phyloP scores from a whole-genome alignment of 306 rosid species.

The Cucumis hystrix region DNA sequence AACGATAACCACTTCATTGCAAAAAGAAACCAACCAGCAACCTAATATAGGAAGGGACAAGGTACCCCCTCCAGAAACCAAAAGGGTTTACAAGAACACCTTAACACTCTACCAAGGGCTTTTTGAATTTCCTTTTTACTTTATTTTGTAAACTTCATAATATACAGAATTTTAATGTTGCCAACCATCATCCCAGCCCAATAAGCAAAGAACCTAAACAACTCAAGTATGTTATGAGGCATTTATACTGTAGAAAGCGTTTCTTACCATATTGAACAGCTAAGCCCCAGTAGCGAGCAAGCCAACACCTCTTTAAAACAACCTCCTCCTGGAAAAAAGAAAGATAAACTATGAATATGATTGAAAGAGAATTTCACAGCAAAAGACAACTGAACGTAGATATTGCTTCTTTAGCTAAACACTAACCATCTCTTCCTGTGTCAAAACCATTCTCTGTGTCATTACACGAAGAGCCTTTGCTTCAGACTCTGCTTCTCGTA shows the following conservation, averaged over 20 bases:
- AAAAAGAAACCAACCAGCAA: not conserved
- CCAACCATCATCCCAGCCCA: not conserved
- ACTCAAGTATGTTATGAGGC: conserved; percentile 1
- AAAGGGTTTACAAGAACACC: not conserved
- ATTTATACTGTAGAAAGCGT: conserved; percentile 17
- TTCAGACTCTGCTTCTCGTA: conserved; percentile 86
- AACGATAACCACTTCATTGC: no score
- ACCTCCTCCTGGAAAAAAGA: conserved; percentile 71
- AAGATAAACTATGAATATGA: not conserved
- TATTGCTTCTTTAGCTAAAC: conserved; percentile 7
- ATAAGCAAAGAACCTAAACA: not conserved
- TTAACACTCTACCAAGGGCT: not conserved
- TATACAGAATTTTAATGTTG: not conserved
- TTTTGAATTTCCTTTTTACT: not conserved
- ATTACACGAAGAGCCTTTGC: conserved; percentile 74
- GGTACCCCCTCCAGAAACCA: not conserved
- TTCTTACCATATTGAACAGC: conserved; percentile 75
- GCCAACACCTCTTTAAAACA: conserved; percentile 97
- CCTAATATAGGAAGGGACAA: not conserved
- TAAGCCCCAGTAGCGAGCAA: conserved; percentile 94
- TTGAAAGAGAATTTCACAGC: conserved; percentile 4
- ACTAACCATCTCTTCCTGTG: conserved; percentile 98
- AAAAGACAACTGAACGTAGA: not conserved
- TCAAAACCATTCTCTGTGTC: conserved; percentile 96
- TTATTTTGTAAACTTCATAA: not conserved